Evolutionary conservation across 306 rosid species (phyloP).

Genomic region (Medicago arabica): DNA sequence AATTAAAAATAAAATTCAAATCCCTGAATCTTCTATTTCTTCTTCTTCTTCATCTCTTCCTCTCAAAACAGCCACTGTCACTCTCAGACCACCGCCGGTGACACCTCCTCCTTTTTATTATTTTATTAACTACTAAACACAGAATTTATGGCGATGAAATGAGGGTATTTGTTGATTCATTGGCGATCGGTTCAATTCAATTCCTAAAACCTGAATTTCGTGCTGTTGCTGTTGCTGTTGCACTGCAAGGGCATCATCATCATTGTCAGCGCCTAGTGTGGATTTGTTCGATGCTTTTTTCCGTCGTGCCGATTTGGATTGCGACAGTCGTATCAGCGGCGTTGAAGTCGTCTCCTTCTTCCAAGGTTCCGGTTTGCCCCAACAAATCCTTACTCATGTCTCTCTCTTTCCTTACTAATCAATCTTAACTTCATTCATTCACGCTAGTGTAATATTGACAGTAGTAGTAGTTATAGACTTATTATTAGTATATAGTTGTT

Average conservation of each 20-base stretch:
- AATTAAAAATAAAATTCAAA: too few species aligned
- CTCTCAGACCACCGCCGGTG: too few species aligned
- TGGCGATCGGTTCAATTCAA: slow-evolving; percentile 21
- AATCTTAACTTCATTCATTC: background rate
- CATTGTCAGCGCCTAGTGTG: slow-evolving; percentile 69
- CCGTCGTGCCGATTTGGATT: slow-evolving; percentile 95
- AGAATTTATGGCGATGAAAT: too few species aligned
- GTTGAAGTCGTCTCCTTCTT: slow-evolving; percentile 91
- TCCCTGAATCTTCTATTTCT: too few species aligned
- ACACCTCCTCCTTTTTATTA: too few species aligned
- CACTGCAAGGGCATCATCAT: slow-evolving; percentile 63
- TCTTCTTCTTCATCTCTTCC: too few species aligned
- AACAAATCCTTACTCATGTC: slow-evolving; percentile 91
- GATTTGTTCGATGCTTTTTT: slow-evolving; percentile 97
- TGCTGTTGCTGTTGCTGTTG: background rate
- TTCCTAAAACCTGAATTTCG: background rate
- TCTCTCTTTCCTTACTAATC: background rate
- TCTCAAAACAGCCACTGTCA: too few species aligned
- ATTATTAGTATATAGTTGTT: background rate
- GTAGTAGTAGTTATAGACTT: background rate
- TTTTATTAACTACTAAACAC: too few species aligned
- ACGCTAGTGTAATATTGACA: background rate
- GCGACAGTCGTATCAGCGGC: slow-evolving; percentile 95
- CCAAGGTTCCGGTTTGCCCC: slow-evolving; percentile 91
- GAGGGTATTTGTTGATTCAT: background rate